Evolutionary conservation across 169 alveolate species (phyloP).

Genomic region (Cryptosporidium xiaoi): DNA sequence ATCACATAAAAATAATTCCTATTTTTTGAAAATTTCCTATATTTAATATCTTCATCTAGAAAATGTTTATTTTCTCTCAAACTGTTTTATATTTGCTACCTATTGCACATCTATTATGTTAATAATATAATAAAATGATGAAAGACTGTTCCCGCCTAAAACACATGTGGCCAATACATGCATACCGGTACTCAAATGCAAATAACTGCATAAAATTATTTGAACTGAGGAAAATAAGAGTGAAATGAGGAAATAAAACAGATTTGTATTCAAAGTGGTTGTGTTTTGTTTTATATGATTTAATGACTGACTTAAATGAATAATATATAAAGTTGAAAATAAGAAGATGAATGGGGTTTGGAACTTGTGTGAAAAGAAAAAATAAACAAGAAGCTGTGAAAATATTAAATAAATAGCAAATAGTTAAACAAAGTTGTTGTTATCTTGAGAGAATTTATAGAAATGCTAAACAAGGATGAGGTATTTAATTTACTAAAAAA

Average conservation of each 20-base stretch:
- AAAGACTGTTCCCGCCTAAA: conserved; percentile 35
- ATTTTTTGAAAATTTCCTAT: background rate
- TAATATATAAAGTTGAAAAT: background rate
- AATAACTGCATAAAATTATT: too few species aligned
- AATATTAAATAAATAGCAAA: background rate
- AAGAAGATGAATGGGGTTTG: conserved; percentile 9
- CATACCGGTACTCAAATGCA: conserved; percentile 64
- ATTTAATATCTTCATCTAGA: background rate
- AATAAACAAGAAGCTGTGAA: background rate
- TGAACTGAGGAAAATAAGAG: too few species aligned
- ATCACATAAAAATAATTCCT: background rate
- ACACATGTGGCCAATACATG: conserved; percentile 61
- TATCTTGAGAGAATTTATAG: background rate
- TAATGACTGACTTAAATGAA: too few species aligned
- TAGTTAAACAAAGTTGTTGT: background rate
- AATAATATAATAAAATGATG: conserved; percentile 7
- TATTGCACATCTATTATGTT: background rate
- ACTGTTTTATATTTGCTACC: conserved; percentile 2
- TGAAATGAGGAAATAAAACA: too few species aligned
- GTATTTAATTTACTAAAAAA: background rate
- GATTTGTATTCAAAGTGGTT: too few species aligned
- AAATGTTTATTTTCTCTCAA: background rate
- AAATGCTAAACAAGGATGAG: background rate
- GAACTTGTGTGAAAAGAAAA: conserved; percentile 11
- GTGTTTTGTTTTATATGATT: too few species aligned